Percentiles rank a stretch among this genome's conserved stretches.
Conservation (phyloP, 2,329 filamentous ascomycete species). For the Pseudogymnoascus sp. region DNA sequence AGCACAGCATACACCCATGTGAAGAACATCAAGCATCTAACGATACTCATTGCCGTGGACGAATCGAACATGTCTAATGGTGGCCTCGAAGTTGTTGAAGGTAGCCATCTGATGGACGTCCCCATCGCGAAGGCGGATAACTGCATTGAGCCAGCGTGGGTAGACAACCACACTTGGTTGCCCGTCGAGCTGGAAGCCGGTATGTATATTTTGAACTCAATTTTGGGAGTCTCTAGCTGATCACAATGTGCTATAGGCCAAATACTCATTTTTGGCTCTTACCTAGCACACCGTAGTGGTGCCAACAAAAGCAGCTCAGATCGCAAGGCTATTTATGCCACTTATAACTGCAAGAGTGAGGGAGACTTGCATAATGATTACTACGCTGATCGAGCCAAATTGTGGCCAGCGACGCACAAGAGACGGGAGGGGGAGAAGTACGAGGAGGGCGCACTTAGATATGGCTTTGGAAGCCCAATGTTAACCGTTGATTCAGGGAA, state of each 20-base stretch:
- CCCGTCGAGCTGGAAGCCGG: constrained; percentile 26
- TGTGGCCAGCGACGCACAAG: constrained; percentile 35
- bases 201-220: constrained; percentile 14
- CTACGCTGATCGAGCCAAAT: constrained; percentile 32
- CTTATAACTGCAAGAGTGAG: constrained; percentile 33
- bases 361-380: constrained; percentile 36
- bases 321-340: constrained; percentile 34
- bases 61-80: constrained; percentile 26
- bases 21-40: constrained; percentile 29
- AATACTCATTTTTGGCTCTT: constrained; percentile 28
- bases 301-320: constrained; percentile 26
- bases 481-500: constrained; percentile 27
- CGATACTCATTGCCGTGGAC: constrained; percentile 29
- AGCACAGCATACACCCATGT: constrained; percentile 31
- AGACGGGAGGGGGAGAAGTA: constrained; percentile 28
- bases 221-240: background rate
- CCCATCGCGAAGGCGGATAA: constrained; percentile 24
- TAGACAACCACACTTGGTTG: constrained; percentile 25
- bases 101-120: constrained; percentile 29
- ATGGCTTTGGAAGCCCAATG: constrained; percentile 33
- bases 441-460: constrained; percentile 27
- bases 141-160: constrained; percentile 26
- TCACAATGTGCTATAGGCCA: constrained; percentile 20
- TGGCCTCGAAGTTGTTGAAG: constrained; percentile 28
- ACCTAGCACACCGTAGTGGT: constrained; percentile 28